phyloP scores from a whole-genome alignment of 768 basidiomycete species.

The Leucogyrophana mollusca region DNA sequence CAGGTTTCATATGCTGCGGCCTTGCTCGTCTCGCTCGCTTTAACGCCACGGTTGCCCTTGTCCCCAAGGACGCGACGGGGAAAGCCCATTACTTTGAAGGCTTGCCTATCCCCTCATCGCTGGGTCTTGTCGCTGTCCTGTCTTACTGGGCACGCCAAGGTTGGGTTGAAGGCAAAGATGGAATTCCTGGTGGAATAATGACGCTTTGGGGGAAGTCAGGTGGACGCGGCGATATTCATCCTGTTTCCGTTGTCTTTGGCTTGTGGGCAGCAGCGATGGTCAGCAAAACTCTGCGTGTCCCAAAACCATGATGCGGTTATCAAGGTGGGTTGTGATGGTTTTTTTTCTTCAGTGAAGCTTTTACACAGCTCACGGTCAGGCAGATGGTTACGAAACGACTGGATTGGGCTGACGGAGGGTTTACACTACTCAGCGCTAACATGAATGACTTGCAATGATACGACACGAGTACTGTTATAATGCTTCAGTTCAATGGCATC shows the following conservation, averaged over 20 bases:
- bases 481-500: background rate
- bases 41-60: constrained; percentile 94
- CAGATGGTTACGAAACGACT: background rate
- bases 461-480: background rate
- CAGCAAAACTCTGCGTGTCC: constrained; percentile 91
- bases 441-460: no score
- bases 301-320: constrained; percentile 54
- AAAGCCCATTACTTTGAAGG: constrained; percentile 97
- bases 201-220: constrained; percentile 71
- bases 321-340: no score
- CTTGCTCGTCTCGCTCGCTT: constrained; percentile 96
- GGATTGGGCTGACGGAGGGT: no score
- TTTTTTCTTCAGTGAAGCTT: no score
- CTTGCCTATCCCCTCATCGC: constrained; percentile 90
- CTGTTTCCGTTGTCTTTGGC: constrained; percentile 73
- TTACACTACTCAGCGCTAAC: no score
- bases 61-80: constrained; percentile 84
- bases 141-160: constrained; percentile 82
- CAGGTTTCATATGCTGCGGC: constrained; percentile 93
- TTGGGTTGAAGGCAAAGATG: constrained; percentile 78
- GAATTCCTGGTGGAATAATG: constrained; percentile 72
- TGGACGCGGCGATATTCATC: constrained; percentile 83
- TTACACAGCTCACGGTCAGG: no score
- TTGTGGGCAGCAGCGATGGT: constrained; percentile 96
- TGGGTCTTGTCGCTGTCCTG: constrained; percentile 75